These are phyloP conservation scores for Arthromyces matolae DNA, from an alignment of 768 basidiomycete genomes.

Conservation along the genomic window DNA sequence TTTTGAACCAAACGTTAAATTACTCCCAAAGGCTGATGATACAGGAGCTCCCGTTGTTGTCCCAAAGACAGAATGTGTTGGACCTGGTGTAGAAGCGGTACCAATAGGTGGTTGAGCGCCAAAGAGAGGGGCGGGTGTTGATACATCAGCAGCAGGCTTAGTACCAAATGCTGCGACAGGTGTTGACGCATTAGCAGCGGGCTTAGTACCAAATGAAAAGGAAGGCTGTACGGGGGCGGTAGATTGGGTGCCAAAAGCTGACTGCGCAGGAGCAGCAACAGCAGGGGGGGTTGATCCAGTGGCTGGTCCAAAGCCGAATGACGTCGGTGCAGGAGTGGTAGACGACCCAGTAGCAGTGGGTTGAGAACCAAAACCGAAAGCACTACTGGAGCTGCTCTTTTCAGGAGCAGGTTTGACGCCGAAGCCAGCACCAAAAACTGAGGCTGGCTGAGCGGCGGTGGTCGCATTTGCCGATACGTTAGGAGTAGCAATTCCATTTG, in stretches of 20 bases:
- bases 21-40: not conserved
- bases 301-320: no score
- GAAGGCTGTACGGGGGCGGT: not conserved
- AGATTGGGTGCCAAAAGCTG: conserved; percentile 8
- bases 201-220: conserved; percentile 7
- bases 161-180: conserved; percentile 3
- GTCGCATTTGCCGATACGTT: not conserved
- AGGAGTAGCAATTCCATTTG: not conserved
- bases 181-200: conserved; percentile 1
- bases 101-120: not conserved
- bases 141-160: conserved; percentile 1
- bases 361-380: no score
- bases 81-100: not conserved
- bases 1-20: not conserved
- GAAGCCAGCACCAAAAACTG: conserved; percentile 1
- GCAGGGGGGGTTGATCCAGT: no score
- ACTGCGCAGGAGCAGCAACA: not conserved
- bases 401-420: not conserved
- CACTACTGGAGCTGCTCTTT: no score
- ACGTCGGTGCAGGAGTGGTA: not conserved
- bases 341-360: no score
- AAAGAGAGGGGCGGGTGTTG: not conserved
- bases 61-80: conserved; percentile 12
- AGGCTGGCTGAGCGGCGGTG: not conserved
- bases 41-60: not conserved